A percentile compares a stretch with the other conserved stretches of the same genome.
These are phyloP conservation scores for Garcia nutans DNA, from an alignment of 345 rosid genomes.

Conservation along the genomic window DNA sequence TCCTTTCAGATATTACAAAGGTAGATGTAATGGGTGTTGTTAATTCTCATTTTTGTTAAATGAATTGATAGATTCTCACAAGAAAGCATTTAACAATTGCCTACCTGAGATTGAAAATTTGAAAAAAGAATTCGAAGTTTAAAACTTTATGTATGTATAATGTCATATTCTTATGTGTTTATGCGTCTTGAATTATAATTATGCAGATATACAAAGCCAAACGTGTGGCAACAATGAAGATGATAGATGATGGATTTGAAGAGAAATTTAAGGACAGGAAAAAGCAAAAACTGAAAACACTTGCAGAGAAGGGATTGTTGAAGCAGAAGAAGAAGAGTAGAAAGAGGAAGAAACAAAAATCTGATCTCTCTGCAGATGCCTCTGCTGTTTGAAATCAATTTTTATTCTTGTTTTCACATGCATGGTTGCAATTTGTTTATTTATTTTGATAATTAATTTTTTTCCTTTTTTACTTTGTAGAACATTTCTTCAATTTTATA, in stretches of 20 bases:
- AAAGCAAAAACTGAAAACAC: slow-evolving; percentile 58
- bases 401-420: no score
- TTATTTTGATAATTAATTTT: no score
- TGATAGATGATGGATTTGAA: slow-evolving; percentile 84
- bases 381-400: background rate
- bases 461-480: no score
- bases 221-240: slow-evolving; percentile 84
- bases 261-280: slow-evolving; percentile 72
- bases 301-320: slow-evolving; percentile 59
- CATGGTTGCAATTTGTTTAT: no score
- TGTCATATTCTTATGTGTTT: no score
- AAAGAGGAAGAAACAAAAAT: slow-evolving; percentile 16
- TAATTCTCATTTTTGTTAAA: no score
- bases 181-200: background rate
- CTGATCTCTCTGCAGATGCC: background rate
- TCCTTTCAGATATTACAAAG: slow-evolving; percentile 66
- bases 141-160: no score
- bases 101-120: no score
- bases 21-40: slow-evolving; percentile 21
- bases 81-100: no score
- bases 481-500: no score
- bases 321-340: slow-evolving; percentile 14
- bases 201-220: slow-evolving; percentile 82
- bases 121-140: no score
- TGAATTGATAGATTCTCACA: no score